Evolutionary conservation across 2,329 filamentous ascomycete species (phyloP).

Genomic region (Aspergillus fijiensis): DNA sequence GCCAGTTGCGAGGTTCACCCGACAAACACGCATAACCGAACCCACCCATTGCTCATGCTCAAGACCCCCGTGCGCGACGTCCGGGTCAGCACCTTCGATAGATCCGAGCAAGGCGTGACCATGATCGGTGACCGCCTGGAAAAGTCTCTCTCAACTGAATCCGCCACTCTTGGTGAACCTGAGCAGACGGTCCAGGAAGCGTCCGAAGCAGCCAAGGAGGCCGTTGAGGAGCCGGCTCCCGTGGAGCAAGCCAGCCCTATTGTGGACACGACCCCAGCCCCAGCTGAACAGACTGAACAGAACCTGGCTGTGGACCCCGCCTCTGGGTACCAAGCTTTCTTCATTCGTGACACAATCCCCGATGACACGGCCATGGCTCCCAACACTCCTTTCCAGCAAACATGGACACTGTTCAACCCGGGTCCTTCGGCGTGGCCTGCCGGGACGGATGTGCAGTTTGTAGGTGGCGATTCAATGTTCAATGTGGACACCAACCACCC

Average conservation of each 20-base stretch:
- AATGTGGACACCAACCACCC: slow-evolving; percentile 78
- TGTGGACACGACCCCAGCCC: slow-evolving; percentile 28
- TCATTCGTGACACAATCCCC: slow-evolving; percentile 72
- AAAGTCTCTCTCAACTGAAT: slow-evolving; percentile 43
- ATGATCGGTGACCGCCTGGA: slow-evolving; percentile 66
- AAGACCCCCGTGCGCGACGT: slow-evolving; percentile 88
- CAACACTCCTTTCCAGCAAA: slow-evolving; percentile 77
- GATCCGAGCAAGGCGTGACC: slow-evolving; percentile 68
- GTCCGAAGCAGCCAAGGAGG: neutral
- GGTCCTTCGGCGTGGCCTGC: slow-evolving; percentile 79
- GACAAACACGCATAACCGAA: slow-evolving; percentile 81
- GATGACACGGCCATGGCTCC: slow-evolving; percentile 74
- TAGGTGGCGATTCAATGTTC: slow-evolving; percentile 96
- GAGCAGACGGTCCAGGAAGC: slow-evolving; percentile 9
- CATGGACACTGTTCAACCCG: slow-evolving; percentile 86
- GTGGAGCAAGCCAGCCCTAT: slow-evolving; percentile 39
- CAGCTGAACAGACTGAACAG: slow-evolving; percentile 19
- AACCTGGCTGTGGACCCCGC: slow-evolving; percentile 35
- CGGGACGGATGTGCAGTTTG: slow-evolving; percentile 85
- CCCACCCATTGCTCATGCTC: slow-evolving; percentile 97
- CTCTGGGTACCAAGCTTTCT: slow-evolving; percentile 59
- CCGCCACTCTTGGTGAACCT: slow-evolving; percentile 51
- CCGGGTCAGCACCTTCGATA: slow-evolving; percentile 78
- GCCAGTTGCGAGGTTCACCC: slow-evolving; percentile 89
- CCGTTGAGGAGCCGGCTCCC: no score